Evolutionary conservation across 768 basidiomycete genomes (phyloP), one percentile per base, ranked within the genome.

Genomic region (Termitomyces heimii): DNA sequence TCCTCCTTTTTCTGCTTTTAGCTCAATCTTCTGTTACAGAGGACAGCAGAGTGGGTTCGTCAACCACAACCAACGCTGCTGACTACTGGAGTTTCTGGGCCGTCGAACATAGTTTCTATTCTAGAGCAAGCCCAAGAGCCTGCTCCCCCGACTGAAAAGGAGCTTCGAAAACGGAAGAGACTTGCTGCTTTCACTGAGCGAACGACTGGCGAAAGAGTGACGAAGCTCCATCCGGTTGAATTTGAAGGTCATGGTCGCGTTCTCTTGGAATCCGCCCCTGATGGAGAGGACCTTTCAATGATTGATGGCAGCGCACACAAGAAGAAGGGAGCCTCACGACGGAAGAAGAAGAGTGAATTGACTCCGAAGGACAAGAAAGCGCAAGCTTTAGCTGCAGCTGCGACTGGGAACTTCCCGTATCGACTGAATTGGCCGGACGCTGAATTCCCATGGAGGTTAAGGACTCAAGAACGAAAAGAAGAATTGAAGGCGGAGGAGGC

Each of bases 361-460:
- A 66, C 69, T 35, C 62, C 64, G 9, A 71, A 67, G 49, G 74
- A 74, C 42, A 75, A 76, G 62, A 70, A 70, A 58, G 58, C 63
- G 0, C 55, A 62, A 2, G 64, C 66, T 4, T 57, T 61, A 18
- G 61, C 60, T 49, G 53, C 61, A 47, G 64, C 61, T 42, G 62
- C 58, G 6, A 63, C 66, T 20, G 76, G 76, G 37, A 70, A 70
- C n/a, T 60, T 66, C 5, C 48, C 66, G 2, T 78, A 81, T 35
- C 79, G 71, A 53, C 87, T 89, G 10, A 85, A 89, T 65, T 92
- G 91, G 90, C 86, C 85, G 7, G 91, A 93, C 63, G 62, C 75
- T 8, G 83, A 84, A 69, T 92, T 91, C 64, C 90, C 91, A 22
- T 93, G 90, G 91, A 80, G 79, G 49, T 66, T 85, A 61, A 75